A percentile compares a stretch with the other conserved stretches of the same genome.
Conservation (phyloP, 345 rosid species). For the Heritiera fomes region DNA sequence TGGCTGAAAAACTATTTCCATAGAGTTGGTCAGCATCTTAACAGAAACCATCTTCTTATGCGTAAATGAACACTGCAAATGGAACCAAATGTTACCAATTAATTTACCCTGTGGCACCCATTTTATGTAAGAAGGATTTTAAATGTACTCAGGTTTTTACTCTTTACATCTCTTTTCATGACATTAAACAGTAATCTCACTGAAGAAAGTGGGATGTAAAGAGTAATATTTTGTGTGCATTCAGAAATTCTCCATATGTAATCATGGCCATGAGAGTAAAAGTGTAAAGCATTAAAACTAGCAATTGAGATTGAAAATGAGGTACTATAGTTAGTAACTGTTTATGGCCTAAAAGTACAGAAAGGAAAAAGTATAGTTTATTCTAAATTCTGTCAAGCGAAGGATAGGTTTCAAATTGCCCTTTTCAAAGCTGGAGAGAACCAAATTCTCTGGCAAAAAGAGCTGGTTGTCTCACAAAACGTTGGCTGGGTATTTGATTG, state of each 20-base stretch:
- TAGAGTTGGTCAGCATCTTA: too few relatives aligned
- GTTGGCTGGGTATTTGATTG: slow-evolving; percentile 47
- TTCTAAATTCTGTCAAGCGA: background rate
- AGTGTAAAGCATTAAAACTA: background rate
- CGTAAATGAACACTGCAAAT: too few relatives aligned
- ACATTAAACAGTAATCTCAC: too few relatives aligned
- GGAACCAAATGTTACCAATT: too few relatives aligned
- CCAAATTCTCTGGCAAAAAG: background rate
- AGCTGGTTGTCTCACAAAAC: background rate
- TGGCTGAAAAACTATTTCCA: too few relatives aligned
- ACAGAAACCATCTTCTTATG: too few relatives aligned
- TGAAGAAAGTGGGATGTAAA: too few relatives aligned
- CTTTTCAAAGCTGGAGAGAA: background rate
- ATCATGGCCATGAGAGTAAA: background rate
- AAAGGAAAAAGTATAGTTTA: background rate
- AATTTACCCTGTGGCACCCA: background rate
- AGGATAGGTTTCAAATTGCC: background rate
- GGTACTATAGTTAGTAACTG: background rate
- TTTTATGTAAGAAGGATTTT: background rate
- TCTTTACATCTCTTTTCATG: too few relatives aligned
- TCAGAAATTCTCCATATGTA: background rate
- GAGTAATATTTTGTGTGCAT: too few relatives aligned
- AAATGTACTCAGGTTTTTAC: too few relatives aligned
- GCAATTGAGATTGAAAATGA: background rate
- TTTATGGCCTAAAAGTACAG: background rate